Evolutionary conservation across 108 stramenopile genomes (phyloP).

Genomic region (Thalassiosira profunda): DNA sequence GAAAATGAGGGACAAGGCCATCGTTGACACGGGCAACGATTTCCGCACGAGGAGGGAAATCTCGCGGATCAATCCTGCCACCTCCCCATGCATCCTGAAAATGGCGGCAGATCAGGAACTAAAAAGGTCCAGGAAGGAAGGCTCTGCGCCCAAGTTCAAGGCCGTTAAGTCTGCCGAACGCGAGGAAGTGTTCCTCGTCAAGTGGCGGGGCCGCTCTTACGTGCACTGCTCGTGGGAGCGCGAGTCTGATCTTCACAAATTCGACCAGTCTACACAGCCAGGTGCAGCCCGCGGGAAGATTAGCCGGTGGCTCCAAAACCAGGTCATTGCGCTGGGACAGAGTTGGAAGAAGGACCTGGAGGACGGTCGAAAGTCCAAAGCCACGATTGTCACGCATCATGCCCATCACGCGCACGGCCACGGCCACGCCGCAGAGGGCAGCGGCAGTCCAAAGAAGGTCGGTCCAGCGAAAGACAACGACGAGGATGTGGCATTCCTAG

Average conservation of each 20-base stretch:
- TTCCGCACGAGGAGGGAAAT: constrained; percentile 76
- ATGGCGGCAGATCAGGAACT: constrained; percentile 51
- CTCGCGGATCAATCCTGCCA: constrained; percentile 62
- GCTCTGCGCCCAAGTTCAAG: constrained; percentile 28
- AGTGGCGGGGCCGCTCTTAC: constrained; percentile 87
- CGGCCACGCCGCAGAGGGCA: not conserved
- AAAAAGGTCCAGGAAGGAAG: constrained; percentile 15
- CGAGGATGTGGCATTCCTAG: too few species aligned
- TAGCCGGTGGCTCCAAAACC: constrained; percentile 65
- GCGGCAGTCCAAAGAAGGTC: not conserved
- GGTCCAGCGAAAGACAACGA: constrained; percentile 9
- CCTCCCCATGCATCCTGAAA: constrained; percentile 71
- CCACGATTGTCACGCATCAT: constrained; percentile 55
- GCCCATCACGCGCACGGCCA: constrained; percentile 33
- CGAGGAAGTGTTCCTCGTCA: constrained; percentile 85
- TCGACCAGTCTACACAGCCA: constrained; percentile 61
- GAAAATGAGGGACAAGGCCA: constrained; percentile 55
- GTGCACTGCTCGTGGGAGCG: constrained; percentile 89
- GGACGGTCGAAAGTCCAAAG: constrained; percentile 52
- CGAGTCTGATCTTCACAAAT: constrained; percentile 66
- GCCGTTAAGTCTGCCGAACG: constrained; percentile 30
- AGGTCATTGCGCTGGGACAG: constrained; percentile 65
- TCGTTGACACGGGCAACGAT: constrained; percentile 50
- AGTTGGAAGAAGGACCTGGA: constrained; percentile 78
- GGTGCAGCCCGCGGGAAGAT: constrained; percentile 83